Percentiles rank a stretch among this genome's conserved stretches.
Evolutionary conservation across 805 yeast genomes (phyloP).

Genomic region (Saccharomycopsis guyanensis): DNA sequence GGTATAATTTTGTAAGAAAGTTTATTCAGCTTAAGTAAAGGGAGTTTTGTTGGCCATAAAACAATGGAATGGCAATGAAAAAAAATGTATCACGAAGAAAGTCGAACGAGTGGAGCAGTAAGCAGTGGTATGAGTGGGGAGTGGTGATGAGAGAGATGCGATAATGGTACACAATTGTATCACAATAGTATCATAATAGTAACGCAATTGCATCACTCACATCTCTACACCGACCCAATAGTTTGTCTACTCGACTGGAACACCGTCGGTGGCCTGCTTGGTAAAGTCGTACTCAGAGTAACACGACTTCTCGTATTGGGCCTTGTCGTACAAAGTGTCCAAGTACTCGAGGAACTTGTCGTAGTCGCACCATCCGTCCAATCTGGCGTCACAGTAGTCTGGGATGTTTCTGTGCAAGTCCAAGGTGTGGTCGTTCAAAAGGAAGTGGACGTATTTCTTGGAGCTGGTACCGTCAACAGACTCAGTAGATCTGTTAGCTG

Average conservation of each 20-base stretch:
- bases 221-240: neutral
- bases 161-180: no score
- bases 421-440: constrained; percentile 22
- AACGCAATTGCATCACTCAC: no score
- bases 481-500: constrained; percentile 18
- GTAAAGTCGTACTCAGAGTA: constrained; percentile 8
- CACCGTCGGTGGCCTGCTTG: constrained; percentile 13
- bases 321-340: constrained; percentile 18
- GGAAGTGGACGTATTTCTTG: constrained; percentile 20
- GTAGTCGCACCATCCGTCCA: constrained; percentile 23
- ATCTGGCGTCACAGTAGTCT: constrained; percentile 21
- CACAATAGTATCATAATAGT: no score
- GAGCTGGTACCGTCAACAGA: neutral
- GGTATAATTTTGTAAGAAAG: no score
- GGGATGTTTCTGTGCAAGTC: constrained; percentile 20
- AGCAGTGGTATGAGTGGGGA: no score
- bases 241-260: constrained; percentile 11
- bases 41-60: no score
- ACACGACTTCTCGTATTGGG: constrained; percentile 18
- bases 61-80: no score
- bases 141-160: no score
- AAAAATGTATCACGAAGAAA: no score
- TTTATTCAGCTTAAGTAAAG: no score
- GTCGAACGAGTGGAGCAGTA: no score
- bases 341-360: constrained; percentile 21